Evolutionary conservation across 306 rosid genomes (phyloP).

Genomic region (Fragaria nilgerrensis): DNA sequence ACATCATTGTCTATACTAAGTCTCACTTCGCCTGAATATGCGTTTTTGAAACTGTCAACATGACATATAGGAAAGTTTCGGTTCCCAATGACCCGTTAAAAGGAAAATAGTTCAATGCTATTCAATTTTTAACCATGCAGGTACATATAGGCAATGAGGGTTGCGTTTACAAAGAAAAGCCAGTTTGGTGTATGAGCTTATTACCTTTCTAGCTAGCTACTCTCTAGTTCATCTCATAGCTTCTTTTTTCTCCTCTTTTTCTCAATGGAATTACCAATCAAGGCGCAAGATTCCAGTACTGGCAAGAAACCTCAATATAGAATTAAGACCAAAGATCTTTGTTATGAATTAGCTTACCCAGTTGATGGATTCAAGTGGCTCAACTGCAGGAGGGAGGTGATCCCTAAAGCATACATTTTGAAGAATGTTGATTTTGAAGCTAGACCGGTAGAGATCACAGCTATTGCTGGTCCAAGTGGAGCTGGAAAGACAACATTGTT

Average conservation of each 20-base stretch:
- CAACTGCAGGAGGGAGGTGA: conserved; percentile 15
- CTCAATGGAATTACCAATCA: conserved; percentile 26
- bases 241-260: background rate
- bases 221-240: background rate
- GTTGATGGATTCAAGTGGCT: conserved; percentile 14
- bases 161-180: background rate
- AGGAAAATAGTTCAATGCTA: background rate
- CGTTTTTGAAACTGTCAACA: background rate
- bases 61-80: background rate
- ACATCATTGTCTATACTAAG: background rate
- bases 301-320: conserved; percentile 10
- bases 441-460: conserved; percentile 39
- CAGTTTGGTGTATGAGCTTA: background rate
- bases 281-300: background rate
- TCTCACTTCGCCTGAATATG: background rate
- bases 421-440: conserved; percentile 47
- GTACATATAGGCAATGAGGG: background rate
- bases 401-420: conserved; percentile 26
- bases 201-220: background rate
- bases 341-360: conserved; percentile 28
- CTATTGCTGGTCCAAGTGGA: conserved; percentile 54
- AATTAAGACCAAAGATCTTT: conserved; percentile 35
- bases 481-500: conserved; percentile 47
- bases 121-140: background rate
- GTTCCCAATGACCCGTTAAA: background rate